Evolutionary conservation across 2,329 filamentous ascomycete species (phyloP).

Genomic region (Talaromyces sp.): DNA sequence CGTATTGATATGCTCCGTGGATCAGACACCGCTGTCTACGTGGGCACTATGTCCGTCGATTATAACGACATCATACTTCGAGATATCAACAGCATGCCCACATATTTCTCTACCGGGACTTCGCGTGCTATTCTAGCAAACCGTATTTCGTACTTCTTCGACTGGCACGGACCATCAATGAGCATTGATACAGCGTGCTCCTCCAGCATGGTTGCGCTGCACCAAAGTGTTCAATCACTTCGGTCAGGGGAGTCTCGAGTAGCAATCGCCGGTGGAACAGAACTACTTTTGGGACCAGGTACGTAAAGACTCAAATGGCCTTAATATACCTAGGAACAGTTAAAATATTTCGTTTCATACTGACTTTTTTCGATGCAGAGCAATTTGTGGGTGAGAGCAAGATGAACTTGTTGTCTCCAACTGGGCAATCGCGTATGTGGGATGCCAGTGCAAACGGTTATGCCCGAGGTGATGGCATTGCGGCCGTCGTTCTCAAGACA

Average conservation of each 20-base stretch:
- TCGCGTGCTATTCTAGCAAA: slow-evolving; percentile 43
- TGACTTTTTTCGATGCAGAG: slow-evolving; percentile 19
- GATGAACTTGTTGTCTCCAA: slow-evolving; percentile 52
- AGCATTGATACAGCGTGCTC: slow-evolving; percentile 54
- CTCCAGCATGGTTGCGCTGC: slow-evolving; percentile 41
- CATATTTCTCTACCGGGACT: slow-evolving; percentile 33
- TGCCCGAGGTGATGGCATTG: slow-evolving; percentile 57
- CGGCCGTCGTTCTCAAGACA: slow-evolving; percentile 55
- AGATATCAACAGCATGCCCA: slow-evolving; percentile 24
- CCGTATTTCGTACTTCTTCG: slow-evolving; percentile 41
- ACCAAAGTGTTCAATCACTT: slow-evolving; percentile 35
- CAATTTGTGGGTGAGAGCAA: slow-evolving; percentile 32
- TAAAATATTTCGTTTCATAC: too few species aligned
- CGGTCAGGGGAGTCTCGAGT: slow-evolving; percentile 29
- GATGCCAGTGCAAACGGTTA: slow-evolving; percentile 53
- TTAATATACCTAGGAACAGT: too few species aligned
- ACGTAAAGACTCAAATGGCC: too few species aligned
- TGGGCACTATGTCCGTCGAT: slow-evolving; percentile 29
- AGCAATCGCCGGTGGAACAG: slow-evolving; percentile 25
- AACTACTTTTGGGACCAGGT: slow-evolving; percentile 29
- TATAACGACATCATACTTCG: slow-evolving; percentile 23
- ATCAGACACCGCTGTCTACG: slow-evolving; percentile 26
- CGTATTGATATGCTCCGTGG: slow-evolving; percentile 25
- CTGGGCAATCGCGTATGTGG: slow-evolving; percentile 55
- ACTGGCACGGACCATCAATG: slow-evolving; percentile 41